Percentiles rank a stretch among this genome's conserved stretches.
Conservation (phyloP, 805 yeast genomes). For the Ogataea nonfermentans region DNA sequence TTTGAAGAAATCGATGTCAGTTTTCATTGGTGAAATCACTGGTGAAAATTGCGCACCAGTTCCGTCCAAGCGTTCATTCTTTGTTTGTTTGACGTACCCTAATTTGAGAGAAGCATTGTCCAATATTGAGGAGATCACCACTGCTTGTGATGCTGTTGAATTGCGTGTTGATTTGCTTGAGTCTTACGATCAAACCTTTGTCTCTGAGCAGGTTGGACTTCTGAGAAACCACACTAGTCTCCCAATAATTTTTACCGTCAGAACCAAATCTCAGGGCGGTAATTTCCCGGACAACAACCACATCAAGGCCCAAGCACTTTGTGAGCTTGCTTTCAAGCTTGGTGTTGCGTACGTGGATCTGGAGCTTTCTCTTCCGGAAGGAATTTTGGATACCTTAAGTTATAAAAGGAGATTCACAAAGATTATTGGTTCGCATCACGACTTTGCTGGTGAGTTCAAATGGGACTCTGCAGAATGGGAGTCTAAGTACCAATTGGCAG, state of each 20-base stretch:
- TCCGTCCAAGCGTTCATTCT: conserved; percentile 55
- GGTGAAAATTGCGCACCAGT: conserved; percentile 45
- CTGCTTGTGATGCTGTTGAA: conserved; percentile 82
- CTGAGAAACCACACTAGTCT: conserved; percentile 62
- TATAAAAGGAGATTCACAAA: conserved; percentile 58
- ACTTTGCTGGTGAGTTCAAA: conserved; percentile 54
- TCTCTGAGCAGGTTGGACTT: conserved; percentile 69
- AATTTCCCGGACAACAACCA: conserved; percentile 60
- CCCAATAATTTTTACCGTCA: conserved; percentile 80
- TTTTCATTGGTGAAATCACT: conserved; percentile 58
- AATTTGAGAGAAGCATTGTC: conserved; percentile 49
- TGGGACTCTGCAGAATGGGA: conserved; percentile 80
- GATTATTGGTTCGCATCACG: conserved; percentile 83
- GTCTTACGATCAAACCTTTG: conserved; percentile 49
- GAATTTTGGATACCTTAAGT: conserved; percentile 50
- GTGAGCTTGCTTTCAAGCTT: conserved; percentile 62
- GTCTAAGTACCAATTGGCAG: conserved; percentile 65
- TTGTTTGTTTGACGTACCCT: conserved; percentile 69
- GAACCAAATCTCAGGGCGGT: conserved; percentile 83
- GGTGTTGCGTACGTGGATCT: conserved; percentile 83
- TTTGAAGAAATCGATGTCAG: conserved; percentile 57
- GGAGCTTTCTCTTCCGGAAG: conserved; percentile 66
- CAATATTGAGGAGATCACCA: conserved; percentile 49
- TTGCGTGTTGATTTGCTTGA: conserved; percentile 72
- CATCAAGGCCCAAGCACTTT: conserved; percentile 48